Base-by-base conservation (phyloP, 169 alveolate species). In the Eimeria tenella region DNA sequence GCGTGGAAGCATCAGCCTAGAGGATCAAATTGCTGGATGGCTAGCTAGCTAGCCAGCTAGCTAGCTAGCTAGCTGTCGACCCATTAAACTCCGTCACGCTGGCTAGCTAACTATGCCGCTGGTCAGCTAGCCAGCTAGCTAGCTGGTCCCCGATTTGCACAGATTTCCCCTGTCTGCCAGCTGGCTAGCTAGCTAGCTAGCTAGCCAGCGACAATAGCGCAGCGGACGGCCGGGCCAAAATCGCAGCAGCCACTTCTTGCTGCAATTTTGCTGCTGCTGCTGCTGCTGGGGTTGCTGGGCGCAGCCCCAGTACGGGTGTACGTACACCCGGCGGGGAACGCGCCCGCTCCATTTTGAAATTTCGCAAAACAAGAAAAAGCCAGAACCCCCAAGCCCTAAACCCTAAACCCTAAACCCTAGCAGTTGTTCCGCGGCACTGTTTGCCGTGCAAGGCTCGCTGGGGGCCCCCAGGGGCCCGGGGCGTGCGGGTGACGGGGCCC, bases 391-490 rank as follows among this genome's bases (percentile, higher is more conserved):
- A 63, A 63, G 5, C 73, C 73, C 73, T 63, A 63, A 63, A 63
- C 73, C 73, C 73, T 63, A 63, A 63, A 63, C 73, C 73, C 73
- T 63, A 63, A 63, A 63, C 73, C 73, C 73, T 63, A 63, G 21
- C 15, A n/a, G 42, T 15, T 63, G 73, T 31, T 6, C 5, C 4
- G 42, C 42, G 42, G 42, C 42, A 31, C 42, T 1, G 42, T 31
- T 31, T 31, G 42, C 42, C 42, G 42, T 31, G 42, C 42, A 31
- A 31, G 42, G 42, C 42, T 31, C 42, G 42, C 42, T 31, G 42
- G 42, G 42, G 42, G 42, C 42, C 42, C 42, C 42, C 42, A 31
- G 42, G 42, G 42, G 42, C 42, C 42, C 42, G 42, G 2, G 42
- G 42, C 42, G 42, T 31, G 42, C 42, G 42, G 42, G 42, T 31